Base-by-base conservation (phyloP, 176 grass and related monocot species). In the Oryza longistaminata region DNA sequence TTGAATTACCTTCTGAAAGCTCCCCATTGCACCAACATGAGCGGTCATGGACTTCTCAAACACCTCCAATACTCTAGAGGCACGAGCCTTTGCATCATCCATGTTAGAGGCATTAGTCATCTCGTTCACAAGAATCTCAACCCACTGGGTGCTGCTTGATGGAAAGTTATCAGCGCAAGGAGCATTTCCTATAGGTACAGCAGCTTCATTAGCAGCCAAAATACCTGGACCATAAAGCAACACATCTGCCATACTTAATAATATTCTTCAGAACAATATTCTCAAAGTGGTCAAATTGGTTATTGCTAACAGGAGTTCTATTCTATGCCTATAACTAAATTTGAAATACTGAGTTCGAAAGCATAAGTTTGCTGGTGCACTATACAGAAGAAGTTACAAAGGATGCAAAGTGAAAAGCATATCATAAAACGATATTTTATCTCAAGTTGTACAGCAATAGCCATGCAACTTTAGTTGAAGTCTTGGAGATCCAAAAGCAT, bases 61-160 rank as follows among this genome's bases (percentile, higher is more conserved):
- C 81, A 77, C 53, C 64, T 87, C 91, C 4, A 92, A 68, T 24
- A 87, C 81, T 85, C 77, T 87, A 24, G 88, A 90, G 4, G 73
- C 77, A 77, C 80, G 81, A 76, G n/a, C 39, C 77, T 77, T 93
- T 69, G 77, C 85, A 70, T 93, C 72, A 64, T 79, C 83, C 19
- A 76, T 31, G 48, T 71, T 55, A 70, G 85, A 78, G 24, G 87
- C 48, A 82, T 37, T 61, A 14, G 19, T 19, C 73, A 90, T 77
- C 70, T 90, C 91, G 43, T 87, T 90, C 72, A 93, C 33, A 78
- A 93, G 45, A 70, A 92, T 55, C 37, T 92, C 91, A 76, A 85
- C 87, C 81, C 84, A 92, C 74, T 81, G 80, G 60, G 84, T 73
- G 13, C 73, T 44, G 48, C 52, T 68, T 35, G 66, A 80, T 17